These are phyloP conservation scores for Aspergillus ibericus DNA, from an alignment of 2,329 filamentous ascomycete genomes.

Conservation along the genomic window DNA sequence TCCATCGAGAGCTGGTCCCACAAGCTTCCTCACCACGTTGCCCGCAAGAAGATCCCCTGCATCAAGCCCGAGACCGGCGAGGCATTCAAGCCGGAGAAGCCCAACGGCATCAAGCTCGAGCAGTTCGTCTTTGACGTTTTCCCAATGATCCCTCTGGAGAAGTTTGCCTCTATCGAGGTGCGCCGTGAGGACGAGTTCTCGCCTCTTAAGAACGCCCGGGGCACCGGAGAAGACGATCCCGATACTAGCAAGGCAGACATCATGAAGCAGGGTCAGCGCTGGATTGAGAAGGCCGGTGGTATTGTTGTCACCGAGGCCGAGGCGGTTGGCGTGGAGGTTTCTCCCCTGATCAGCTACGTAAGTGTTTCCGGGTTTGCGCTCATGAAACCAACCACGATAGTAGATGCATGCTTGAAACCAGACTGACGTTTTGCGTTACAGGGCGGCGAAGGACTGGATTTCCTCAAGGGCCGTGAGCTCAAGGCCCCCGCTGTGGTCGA, in stretches of 20 bases:
- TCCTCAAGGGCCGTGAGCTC: constrained; percentile 59
- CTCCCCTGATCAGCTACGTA: constrained; percentile 93
- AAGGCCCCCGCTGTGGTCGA: constrained; percentile 66
- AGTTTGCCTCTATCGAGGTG: constrained; percentile 96
- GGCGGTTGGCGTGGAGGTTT: constrained; percentile 77
- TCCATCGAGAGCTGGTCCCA: constrained; percentile 83
- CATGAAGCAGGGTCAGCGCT: constrained; percentile 83
- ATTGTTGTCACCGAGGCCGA: constrained; percentile 65
- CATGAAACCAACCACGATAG: not conserved
- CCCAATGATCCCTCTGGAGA: constrained; percentile 77
- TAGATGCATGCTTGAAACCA: not conserved
- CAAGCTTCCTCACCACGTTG: constrained; percentile 90
- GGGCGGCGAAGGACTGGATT: constrained; percentile 64
- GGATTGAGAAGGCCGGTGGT: constrained; percentile 77
- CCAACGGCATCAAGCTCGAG: constrained; percentile 98
- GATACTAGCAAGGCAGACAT: constrained; percentile 92
- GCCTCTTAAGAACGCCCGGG: constrained; percentile 85
- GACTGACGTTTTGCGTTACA: constrained; percentile 30
- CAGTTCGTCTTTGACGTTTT: constrained; percentile 99
- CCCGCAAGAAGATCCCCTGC: constrained; percentile 96
- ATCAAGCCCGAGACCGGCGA: constrained; percentile 75
- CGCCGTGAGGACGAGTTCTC: constrained; percentile 97
- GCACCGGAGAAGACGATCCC: constrained; percentile 87
- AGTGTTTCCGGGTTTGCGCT: constrained; percentile 46
- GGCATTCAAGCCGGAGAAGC: constrained; percentile 84